Evolutionary conservation across 1,284 basidiomycete species (phyloP).

Genomic region (Marasmius tenuissimus): DNA sequence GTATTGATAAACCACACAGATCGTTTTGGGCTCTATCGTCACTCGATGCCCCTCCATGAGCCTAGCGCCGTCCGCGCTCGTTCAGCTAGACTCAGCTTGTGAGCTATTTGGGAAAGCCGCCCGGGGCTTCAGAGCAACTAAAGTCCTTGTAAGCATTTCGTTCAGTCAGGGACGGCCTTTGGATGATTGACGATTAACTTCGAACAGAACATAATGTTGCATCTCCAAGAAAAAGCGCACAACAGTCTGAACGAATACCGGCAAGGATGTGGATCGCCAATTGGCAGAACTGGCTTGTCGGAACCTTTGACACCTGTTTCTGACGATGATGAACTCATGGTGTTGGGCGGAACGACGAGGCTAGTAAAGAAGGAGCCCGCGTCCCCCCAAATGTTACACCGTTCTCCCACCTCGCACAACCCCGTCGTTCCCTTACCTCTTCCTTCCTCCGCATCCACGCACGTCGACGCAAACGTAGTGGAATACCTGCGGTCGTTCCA

Average conservation of each 20-base stretch:
- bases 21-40: conserved; percentile 78
- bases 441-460: conserved; percentile 37
- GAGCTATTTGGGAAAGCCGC: conserved; percentile 75
- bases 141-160: conserved; percentile 57
- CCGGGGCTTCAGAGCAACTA: conserved; percentile 62
- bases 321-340: conserved; percentile 69
- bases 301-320: conserved; percentile 51
- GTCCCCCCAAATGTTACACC: conserved; percentile 54
- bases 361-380: conserved; percentile 65
- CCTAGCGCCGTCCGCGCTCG: conserved; percentile 72
- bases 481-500: conserved; percentile 70
- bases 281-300: conserved; percentile 40
- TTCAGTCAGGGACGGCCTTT: background rate
- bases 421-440: conserved; percentile 64
- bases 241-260: conserved; percentile 62
- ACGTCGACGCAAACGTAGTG: conserved; percentile 57
- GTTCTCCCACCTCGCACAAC: conserved; percentile 67
- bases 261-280: conserved; percentile 50
- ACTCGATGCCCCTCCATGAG: conserved; percentile 81
- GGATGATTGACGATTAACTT: background rate
- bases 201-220: conserved; percentile 44
- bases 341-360: conserved; percentile 70
- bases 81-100: conserved; percentile 76
- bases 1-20: conserved; percentile 38
- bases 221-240: conserved; percentile 64